These are phyloP conservation scores for Rhodocollybia butyracea DNA, from an alignment of 768 basidiomycete species.

Conservation along the genomic window DNA sequence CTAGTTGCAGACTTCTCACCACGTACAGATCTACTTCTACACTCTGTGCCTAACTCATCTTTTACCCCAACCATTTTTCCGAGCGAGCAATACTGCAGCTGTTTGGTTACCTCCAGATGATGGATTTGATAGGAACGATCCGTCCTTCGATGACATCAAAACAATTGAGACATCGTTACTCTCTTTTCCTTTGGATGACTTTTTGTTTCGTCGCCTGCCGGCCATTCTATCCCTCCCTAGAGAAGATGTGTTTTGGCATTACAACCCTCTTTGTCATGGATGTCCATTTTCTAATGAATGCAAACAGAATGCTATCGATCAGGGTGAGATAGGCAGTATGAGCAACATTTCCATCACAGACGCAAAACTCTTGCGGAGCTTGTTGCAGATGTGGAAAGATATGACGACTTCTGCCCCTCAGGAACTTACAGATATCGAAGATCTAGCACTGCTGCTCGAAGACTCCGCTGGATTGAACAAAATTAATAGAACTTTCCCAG, in stretches of 20 bases:
- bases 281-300: constrained; percentile 41
- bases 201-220: constrained; percentile 43
- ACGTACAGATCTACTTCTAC: constrained; percentile 52
- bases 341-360: constrained; percentile 47
- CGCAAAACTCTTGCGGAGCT: constrained; percentile 34
- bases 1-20: constrained; percentile 40
- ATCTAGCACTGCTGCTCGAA: constrained; percentile 35
- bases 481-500: constrained; percentile 30
- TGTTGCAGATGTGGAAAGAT: constrained; percentile 27
- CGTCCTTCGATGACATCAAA: constrained; percentile 37
- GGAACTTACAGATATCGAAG: constrained; percentile 43
- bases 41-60: constrained; percentile 39
- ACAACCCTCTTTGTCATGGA: constrained; percentile 44
- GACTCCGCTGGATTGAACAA: constrained; percentile 24
- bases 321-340: constrained; percentile 39
- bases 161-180: constrained; percentile 36
- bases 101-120: constrained; percentile 46
- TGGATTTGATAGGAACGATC: constrained; percentile 26
- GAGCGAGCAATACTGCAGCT: constrained; percentile 31
- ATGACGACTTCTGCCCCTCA: neutral
- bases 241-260: constrained; percentile 41
- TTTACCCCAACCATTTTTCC: constrained; percentile 31
- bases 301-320: constrained; percentile 26
- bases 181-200: constrained; percentile 35
- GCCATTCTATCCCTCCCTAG: constrained; percentile 30